A percentile compares a stretch with the other conserved stretches of the same genome.
Evolutionary conservation across 345 rosid genomes (phyloP).

Genomic region (Eucalyptus marginata): DNA sequence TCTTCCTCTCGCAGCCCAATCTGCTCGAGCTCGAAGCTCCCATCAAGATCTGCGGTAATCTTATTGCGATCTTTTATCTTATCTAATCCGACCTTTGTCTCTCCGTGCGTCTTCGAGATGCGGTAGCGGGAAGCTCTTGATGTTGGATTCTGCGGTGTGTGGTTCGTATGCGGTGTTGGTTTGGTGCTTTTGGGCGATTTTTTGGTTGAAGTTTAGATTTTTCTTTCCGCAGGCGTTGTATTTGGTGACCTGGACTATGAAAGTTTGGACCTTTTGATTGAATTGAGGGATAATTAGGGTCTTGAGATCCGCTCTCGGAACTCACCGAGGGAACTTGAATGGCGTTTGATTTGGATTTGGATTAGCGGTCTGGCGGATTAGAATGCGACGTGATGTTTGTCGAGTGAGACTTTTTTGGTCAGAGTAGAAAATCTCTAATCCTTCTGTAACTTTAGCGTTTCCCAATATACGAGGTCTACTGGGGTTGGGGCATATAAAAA

Average conservation of each 20-base stretch:
- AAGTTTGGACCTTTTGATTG: neutral
- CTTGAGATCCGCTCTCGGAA: neutral
- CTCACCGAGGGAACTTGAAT: neutral
- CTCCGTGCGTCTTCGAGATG: neutral
- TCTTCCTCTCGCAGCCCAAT: slow-evolving; percentile 79
- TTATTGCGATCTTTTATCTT: neutral
- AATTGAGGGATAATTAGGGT: neutral
- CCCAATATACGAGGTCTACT: neutral
- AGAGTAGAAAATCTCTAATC: neutral
- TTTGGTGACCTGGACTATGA: neutral
- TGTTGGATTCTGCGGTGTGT: neutral
- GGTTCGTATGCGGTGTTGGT: neutral
- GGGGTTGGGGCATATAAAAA: neutral
- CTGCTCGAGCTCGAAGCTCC: slow-evolving; percentile 94
- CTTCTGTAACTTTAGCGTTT: neutral
- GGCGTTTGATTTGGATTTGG: neutral
- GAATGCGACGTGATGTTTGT: neutral
- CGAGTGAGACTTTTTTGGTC: neutral
- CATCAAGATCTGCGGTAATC: slow-evolving; percentile 87
- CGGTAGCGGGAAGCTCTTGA: neutral
- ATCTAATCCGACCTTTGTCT: neutral
- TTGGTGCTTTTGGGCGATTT: neutral
- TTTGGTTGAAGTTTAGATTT: neutral
- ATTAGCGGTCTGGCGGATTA: neutral
- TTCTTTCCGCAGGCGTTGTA: neutral